phyloP scores from a whole-genome alignment of 1,284 basidiomycete genomes.

The Ceratobasidium sp. region DNA sequence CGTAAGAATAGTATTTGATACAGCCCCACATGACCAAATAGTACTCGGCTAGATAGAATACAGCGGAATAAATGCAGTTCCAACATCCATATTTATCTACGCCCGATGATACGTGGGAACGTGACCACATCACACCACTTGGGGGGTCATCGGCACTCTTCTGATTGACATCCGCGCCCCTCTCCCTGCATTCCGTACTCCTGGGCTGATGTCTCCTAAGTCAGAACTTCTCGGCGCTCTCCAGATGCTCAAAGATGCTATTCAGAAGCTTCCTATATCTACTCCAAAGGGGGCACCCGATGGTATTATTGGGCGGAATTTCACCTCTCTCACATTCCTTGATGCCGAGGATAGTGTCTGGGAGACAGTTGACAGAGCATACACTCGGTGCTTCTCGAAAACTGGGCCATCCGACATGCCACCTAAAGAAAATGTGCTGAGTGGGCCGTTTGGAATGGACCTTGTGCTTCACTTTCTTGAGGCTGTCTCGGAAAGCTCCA shows the following conservation, averaged over 20 bases:
- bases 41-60: not conserved
- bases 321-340: not conserved
- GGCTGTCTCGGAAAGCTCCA: not conserved
- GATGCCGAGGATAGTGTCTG: not conserved
- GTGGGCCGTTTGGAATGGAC: not conserved
- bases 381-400: not conserved
- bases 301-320: not conserved
- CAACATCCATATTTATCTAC: not conserved
- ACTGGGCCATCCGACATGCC: not conserved
- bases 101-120: not conserved
- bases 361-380: not conserved
- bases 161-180: not conserved
- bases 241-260: not conserved
- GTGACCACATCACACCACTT: not conserved
- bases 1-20: not conserved
- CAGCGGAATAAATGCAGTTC: not conserved
- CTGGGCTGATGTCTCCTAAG: not conserved
- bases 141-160: not conserved
- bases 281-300: not conserved
- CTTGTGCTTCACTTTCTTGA: not conserved
- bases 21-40: not conserved
- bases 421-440: not conserved
- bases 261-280: not conserved
- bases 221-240: not conserved
- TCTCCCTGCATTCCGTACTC: not conserved